Percentiles rank a stretch among this genome's conserved stretches.
phyloP scores from a whole-genome alignment of 176 grass and related monocot species.

The Aegilops bicornis region DNA sequence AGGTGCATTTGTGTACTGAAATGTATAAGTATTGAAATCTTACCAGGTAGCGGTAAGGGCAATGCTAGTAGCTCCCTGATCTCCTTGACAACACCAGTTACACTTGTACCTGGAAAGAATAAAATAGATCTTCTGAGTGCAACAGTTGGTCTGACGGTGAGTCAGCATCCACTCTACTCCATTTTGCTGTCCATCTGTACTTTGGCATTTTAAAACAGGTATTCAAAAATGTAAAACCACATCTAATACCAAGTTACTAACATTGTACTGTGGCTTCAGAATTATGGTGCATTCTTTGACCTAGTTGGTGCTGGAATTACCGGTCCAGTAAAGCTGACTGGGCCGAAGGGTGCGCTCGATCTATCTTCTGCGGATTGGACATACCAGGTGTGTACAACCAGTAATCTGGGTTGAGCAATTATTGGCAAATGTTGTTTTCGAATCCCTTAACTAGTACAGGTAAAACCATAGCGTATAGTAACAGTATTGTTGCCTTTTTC shows the following conservation, averaged over 20 bases:
- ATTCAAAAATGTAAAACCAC: not conserved
- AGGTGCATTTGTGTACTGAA: constrained; percentile 27
- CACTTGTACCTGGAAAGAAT: constrained; percentile 73
- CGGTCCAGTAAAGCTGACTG: constrained; percentile 83
- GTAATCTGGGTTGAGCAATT: not conserved
- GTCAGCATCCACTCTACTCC: constrained; percentile 17
- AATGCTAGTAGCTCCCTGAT: constrained; percentile 52
- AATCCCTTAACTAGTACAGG: not conserved
- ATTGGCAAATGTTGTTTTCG: constrained; percentile 4
- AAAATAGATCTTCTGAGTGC: constrained; percentile 95
- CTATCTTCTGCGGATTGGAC: constrained; percentile 81
- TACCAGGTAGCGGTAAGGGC: constrained; percentile 60
- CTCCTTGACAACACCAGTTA: constrained; percentile 53
- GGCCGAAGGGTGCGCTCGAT: constrained; percentile 48
- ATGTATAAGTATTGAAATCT: constrained; percentile 29
- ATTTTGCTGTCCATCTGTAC: not conserved
- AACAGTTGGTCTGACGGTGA: constrained; percentile 89
- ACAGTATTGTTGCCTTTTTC: constrained; percentile 5
- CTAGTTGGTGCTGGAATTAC: constrained; percentile 86
- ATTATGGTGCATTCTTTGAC: constrained; percentile 97
- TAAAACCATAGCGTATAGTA: not conserved
- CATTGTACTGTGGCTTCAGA: constrained; percentile 44
- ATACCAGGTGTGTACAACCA: constrained; percentile 66
- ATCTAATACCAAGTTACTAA: not conserved
- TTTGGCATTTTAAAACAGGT: not conserved